phyloP scores from a whole-genome alignment of 768 basidiomycete genomes.

The Lactarius quietus region DNA sequence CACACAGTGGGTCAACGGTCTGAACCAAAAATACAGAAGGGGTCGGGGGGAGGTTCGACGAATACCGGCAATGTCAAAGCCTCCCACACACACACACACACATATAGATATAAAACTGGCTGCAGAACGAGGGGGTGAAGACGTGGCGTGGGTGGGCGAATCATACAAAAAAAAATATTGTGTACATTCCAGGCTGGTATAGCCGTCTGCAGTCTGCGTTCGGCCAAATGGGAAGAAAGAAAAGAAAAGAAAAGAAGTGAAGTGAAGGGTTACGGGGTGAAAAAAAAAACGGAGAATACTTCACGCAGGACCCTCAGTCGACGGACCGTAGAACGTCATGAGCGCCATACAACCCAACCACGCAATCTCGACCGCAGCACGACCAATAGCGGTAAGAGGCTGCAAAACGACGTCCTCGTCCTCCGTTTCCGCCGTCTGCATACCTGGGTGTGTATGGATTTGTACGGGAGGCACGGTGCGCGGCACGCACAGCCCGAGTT shows the following conservation, averaged over 20 bases:
- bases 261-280: too few species aligned
- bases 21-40: slow-evolving; percentile 2
- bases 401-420: slow-evolving; percentile 43
- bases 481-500: slow-evolving; percentile 59
- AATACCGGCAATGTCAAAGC: background rate
- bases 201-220: too few species aligned
- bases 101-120: slow-evolving; percentile 16
- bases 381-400: slow-evolving; percentile 45
- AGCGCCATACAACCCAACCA: slow-evolving; percentile 54
- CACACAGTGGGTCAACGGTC: background rate
- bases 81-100: slow-evolving; percentile 8
- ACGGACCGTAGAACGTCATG: slow-evolving; percentile 36
- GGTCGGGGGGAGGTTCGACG: background rate
- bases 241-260: too few species aligned
- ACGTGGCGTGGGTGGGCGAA: background rate
- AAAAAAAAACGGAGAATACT: background rate
- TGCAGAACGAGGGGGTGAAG: background rate
- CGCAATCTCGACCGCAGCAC: slow-evolving; percentile 50
- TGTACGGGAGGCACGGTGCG: slow-evolving; percentile 20
- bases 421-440: slow-evolving; percentile 39
- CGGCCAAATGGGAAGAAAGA: too few species aligned
- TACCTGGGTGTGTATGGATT: slow-evolving; percentile 8
- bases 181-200: too few species aligned
- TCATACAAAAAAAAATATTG: too few species aligned
- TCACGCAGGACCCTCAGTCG: background rate